Evolutionary conservation across 2,329 filamentous ascomycete genomes (phyloP).

Genomic region (Epichloe gansuensis): DNA sequence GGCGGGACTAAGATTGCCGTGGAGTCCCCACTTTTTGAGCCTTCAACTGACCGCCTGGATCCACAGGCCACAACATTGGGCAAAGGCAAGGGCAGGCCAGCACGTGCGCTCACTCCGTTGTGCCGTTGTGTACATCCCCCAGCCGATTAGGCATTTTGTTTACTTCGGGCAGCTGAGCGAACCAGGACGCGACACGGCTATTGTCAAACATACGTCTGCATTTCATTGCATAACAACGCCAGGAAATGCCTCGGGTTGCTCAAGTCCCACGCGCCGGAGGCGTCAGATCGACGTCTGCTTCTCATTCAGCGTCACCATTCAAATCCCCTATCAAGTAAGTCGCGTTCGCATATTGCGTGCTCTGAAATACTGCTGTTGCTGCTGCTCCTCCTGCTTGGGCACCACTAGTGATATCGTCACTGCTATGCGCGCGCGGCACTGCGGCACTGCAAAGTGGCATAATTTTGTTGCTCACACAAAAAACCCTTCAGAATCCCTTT

Average conservation of each 20-base stretch:
- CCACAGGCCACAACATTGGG: neutral
- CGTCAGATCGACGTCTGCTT: constrained; percentile 33
- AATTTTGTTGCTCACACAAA: neutral
- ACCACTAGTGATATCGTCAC: neutral
- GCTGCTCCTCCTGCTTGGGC: neutral
- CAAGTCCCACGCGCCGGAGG: constrained; percentile 38
- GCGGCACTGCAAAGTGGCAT: neutral
- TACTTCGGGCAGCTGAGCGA: constrained; percentile 7
- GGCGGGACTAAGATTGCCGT: too few species aligned
- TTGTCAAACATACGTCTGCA: constrained; percentile 1
- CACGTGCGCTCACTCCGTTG: neutral
- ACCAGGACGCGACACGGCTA: constrained; percentile 7
- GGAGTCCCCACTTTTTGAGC: neutral
- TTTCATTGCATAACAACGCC: constrained; percentile 4
- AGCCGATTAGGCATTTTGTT: constrained; percentile 9
- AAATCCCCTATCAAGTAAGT: constrained; percentile 46
- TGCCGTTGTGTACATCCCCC: neutral
- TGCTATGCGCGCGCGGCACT: neutral
- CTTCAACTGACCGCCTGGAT: neutral
- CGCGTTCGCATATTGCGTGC: neutral
- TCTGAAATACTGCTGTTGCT: neutral
- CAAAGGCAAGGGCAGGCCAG: neutral
- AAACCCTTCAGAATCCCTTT: constrained; percentile 60
- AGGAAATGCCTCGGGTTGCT: constrained; percentile 45
- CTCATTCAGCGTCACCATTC: constrained; percentile 37